Percentiles rank a stretch among this genome's conserved stretches.
phyloP scores from a whole-genome alignment of 345 rosid genomes.

The Sapria himalayana region DNA sequence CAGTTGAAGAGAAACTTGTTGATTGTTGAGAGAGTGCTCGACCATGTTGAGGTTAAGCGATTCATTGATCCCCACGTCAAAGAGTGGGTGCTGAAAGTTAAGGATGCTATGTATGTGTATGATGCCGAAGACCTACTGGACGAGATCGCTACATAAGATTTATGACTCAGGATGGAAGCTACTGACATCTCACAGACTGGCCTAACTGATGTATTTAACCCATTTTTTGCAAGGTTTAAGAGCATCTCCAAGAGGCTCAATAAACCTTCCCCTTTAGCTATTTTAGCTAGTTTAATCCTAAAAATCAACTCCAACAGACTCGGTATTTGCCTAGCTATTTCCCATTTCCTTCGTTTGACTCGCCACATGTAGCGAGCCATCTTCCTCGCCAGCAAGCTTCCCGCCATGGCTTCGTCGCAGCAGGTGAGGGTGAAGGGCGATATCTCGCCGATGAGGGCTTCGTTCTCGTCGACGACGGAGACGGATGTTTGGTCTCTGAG shows the following conservation, averaged over 20 bases:
- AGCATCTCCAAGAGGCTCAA: too few relatives aligned
- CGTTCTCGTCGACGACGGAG: constrained; percentile 42
- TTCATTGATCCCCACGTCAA: constrained; percentile 1
- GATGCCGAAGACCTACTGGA: constrained; percentile 14
- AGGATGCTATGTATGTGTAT: constrained; percentile 9
- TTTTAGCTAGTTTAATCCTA: too few relatives aligned
- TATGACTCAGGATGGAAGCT: not conserved
- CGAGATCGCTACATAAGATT: constrained; percentile 7
- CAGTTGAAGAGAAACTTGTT: too few relatives aligned
- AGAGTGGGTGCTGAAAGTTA: constrained; percentile 8
- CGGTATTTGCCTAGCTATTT: too few relatives aligned
- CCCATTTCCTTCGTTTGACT: too few relatives aligned
- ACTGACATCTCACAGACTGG: too few relatives aligned
- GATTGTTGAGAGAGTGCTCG: constrained; percentile 4
- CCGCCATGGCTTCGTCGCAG: constrained; percentile 47
- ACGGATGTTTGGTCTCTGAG: constrained; percentile 43
- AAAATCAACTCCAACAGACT: too few relatives aligned
- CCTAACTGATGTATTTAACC: too few relatives aligned
- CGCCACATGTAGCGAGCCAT: too few relatives aligned
- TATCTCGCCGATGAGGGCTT: constrained; percentile 47
- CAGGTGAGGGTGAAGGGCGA: constrained; percentile 48
- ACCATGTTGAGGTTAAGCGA: constrained; percentile 14
- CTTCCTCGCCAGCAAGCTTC: too few relatives aligned
- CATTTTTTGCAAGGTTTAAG: too few relatives aligned
- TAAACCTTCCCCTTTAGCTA: too few relatives aligned